Evolutionary conservation across 140 eudicot genomes (phyloP).

Genomic region (Ambrosia hybrid): DNA sequence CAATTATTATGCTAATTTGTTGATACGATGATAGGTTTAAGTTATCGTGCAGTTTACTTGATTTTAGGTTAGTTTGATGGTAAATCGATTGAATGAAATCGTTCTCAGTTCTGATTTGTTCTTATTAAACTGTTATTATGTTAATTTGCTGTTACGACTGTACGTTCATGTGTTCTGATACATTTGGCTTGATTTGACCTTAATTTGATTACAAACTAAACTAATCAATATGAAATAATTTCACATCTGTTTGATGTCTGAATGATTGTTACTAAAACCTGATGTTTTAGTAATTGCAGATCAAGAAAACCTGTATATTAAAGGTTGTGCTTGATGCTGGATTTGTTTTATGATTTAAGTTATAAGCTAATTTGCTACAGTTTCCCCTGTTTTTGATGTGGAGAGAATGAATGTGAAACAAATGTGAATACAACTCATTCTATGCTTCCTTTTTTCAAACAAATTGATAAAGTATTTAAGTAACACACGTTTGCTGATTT

Average conservation of each 20-base stretch:
- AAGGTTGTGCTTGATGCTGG: constrained; percentile 9
- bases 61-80: background rate
- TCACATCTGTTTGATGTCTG: constrained; percentile 3
- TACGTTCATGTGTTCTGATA: constrained; percentile 1
- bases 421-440: background rate
- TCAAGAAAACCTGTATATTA: background rate
- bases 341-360: constrained; percentile 5
- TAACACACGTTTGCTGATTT: constrained; percentile 18
- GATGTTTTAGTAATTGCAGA: background rate
- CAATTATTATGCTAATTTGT: background rate
- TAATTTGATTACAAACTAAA: background rate
- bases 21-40: no score
- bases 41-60: background rate
- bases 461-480: background rate
- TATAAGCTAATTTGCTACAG: background rate
- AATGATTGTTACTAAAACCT: constrained; percentile 9
- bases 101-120: background rate
- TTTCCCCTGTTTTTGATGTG: constrained; percentile 3
- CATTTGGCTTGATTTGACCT: constrained; percentile 19
- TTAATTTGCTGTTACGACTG: background rate
- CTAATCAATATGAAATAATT: background rate
- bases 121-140: background rate
- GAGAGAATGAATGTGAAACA: constrained; percentile 11
- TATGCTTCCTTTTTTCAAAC: constrained; percentile 16
- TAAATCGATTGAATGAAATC: background rate